Evolutionary conservation across 2,329 filamentous ascomycete genomes (phyloP).

Genomic region (Pestalotiopsis sp.): DNA sequence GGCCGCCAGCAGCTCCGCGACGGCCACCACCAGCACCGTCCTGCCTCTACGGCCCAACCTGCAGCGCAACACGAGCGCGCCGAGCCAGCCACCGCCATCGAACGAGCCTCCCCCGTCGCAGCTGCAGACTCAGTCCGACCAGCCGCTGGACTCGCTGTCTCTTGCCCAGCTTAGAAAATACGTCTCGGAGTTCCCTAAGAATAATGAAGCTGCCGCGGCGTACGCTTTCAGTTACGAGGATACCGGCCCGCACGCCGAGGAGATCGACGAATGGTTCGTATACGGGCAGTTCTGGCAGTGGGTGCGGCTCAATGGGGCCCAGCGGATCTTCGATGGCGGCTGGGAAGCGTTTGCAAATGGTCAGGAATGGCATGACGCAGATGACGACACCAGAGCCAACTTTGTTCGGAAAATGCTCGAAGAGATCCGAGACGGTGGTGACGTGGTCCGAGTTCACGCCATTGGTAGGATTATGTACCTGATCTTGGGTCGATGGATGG

Average conservation of each 20-base stretch:
- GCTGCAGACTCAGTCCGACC: constrained; percentile 22
- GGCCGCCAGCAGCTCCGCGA: constrained; percentile 18
- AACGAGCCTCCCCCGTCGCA: constrained; percentile 24
- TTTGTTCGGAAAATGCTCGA: constrained; percentile 61
- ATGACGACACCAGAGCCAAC: constrained; percentile 53
- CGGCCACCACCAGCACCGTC: constrained; percentile 14
- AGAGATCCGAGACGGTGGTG: constrained; percentile 46
- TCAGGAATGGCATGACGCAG: constrained; percentile 67
- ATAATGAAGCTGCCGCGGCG: constrained; percentile 66
- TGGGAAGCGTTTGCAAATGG: constrained; percentile 61
- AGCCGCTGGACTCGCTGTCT: constrained; percentile 70
- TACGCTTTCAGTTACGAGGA: constrained; percentile 89
- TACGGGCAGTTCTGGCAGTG: constrained; percentile 83
- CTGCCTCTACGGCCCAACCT: constrained; percentile 27
- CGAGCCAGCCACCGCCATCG: constrained; percentile 25
- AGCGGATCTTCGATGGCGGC: constrained; percentile 75
- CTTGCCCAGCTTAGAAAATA: constrained; percentile 73
- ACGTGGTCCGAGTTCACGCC: constrained; percentile 51
- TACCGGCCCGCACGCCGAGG: constrained; percentile 74
- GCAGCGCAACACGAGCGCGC: constrained; percentile 31
- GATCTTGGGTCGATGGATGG: constrained; percentile 70
- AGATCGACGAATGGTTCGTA: constrained; percentile 97
- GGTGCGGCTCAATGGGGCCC: constrained; percentile 74
- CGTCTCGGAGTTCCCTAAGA: constrained; percentile 72
- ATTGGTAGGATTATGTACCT: constrained; percentile 63